Conservation (phyloP, 257 asterid species). For the Leptodermis oblonga region DNA sequence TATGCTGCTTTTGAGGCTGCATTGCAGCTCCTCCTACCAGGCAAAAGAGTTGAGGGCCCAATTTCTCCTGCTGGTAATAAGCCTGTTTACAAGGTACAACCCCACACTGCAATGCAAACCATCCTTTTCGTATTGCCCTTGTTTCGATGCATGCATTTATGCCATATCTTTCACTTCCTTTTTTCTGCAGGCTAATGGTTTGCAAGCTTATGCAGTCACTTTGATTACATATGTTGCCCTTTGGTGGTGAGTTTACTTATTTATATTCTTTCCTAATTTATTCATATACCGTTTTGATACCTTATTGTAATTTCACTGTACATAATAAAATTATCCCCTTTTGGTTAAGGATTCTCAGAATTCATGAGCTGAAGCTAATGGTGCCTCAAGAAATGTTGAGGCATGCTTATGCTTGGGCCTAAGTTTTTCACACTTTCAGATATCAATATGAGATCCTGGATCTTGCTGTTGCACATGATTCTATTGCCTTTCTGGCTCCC, state of each 20-base stretch:
- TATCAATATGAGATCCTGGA: neutral
- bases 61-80: slow-evolving; percentile 81
- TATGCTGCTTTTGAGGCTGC: slow-evolving; percentile 87
- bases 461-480: neutral
- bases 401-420: neutral
- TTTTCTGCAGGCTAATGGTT: slow-evolving; percentile 75
- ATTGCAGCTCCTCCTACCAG: slow-evolving; percentile 86
- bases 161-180: slow-evolving; percentile 2
- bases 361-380: neutral
- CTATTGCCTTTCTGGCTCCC: neutral
- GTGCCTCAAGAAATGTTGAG: neutral
- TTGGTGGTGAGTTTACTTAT: slow-evolving; percentile 69
- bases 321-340: neutral
- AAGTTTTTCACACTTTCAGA: neutral
- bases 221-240: slow-evolving; percentile 65
- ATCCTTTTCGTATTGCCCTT: neutral
- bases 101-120: neutral
- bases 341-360: neutral
- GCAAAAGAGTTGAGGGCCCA: slow-evolving; percentile 84
- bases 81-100: slow-evolving; percentile 79
- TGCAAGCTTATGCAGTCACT: slow-evolving; percentile 76
- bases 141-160: neutral
- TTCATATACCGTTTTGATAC: neutral
- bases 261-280: neutral
- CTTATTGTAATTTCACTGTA: neutral